Evolutionary conservation across 306 rosid genomes (phyloP).

Genomic region (Cyamopsis tetragonoloba): DNA sequence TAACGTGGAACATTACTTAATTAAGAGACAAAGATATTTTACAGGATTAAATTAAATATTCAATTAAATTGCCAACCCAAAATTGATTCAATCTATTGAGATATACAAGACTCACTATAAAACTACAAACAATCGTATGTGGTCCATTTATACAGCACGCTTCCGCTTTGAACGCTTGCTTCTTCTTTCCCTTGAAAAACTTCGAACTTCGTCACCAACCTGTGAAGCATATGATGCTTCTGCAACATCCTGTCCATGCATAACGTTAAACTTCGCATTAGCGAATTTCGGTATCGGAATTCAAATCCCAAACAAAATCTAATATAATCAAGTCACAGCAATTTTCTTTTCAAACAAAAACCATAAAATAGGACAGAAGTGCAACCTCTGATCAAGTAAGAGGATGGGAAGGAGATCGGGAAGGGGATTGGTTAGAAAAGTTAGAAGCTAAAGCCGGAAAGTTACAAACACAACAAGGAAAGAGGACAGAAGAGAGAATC

Average conservation of each 20-base stretch:
- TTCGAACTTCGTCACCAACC: slow-evolving; percentile 47
- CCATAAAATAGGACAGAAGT: neutral
- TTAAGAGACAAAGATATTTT: neutral
- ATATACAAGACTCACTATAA: slow-evolving; percentile 66
- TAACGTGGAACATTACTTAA: slow-evolving; percentile 7
- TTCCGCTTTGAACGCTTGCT: slow-evolving; percentile 96
- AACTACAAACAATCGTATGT: slow-evolving; percentile 49
- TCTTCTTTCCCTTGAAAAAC: slow-evolving; percentile 66
- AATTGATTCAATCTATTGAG: slow-evolving; percentile 51
- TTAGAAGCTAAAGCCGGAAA: neutral
- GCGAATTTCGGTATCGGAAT: slow-evolving; percentile 6
- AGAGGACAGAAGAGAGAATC: neutral
- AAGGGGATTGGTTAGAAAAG: neutral
- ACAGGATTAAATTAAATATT: slow-evolving; percentile 32
- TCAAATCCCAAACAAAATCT: neutral
- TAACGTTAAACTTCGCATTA: slow-evolving; percentile 31
- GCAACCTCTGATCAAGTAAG: neutral
- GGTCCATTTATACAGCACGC: slow-evolving; percentile 58
- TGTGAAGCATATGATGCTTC: slow-evolving; percentile 68
- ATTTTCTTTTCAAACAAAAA: neutral
- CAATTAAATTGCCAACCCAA: slow-evolving; percentile 53
- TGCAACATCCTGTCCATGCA: slow-evolving; percentile 53
- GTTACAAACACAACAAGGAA: neutral
- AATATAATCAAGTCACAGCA: neutral
- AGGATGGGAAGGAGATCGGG: neutral